Evolutionary conservation across 176 grass and related monocot species (phyloP), one percentile per base, ranked within the genome.

Genomic region (Phragmites australis): DNA sequence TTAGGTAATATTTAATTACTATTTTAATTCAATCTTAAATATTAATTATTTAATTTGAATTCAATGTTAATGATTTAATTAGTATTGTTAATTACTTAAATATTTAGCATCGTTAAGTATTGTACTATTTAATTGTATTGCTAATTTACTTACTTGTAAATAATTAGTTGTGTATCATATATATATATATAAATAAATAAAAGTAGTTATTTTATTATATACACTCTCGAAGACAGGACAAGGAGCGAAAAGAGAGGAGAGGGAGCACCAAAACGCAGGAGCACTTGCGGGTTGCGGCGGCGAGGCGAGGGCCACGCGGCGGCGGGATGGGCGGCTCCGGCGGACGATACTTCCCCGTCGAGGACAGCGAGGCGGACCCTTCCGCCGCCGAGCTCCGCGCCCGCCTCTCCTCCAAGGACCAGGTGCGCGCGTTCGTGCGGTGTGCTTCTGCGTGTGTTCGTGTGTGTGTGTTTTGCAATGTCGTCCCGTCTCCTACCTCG

Each of bases 321-420:
- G 76, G 61, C 16, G 84, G 46, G 59, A 81, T 81, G 69, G 21
- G 3, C 29, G 21, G 14, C 59, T 26, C 39, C 12, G 49, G 57
- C 58, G 15, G 29, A 9, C 49, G 68, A 68, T 1, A 14, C 72
- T 43, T n/a, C 75, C 58, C 34, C 55, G 1, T 45, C 57, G 47
- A 79, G 46, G 13, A 72, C 19, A 47, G 56, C 59, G 67, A 55
- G 26, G 51, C 49, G 67, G 46, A 19, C 27, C 46, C 47, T 13
- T 72, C 76, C 76, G 11, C 47, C 37, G 68, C 58, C 3, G 68
- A 45, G 26, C 41, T 73, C 63, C 40, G 63, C 21, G 72, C 44
- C 72, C 57, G 17, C 72, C 50, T 47, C 60, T 68, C 50, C 82
- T 19, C 72, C 21, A 52, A 16, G 68, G 57, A 86, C 17, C 68